Evolutionary conservation across 495 filamentous ascomycete species (phyloP).

Genomic region (Saxispiralis lemnorum): DNA sequence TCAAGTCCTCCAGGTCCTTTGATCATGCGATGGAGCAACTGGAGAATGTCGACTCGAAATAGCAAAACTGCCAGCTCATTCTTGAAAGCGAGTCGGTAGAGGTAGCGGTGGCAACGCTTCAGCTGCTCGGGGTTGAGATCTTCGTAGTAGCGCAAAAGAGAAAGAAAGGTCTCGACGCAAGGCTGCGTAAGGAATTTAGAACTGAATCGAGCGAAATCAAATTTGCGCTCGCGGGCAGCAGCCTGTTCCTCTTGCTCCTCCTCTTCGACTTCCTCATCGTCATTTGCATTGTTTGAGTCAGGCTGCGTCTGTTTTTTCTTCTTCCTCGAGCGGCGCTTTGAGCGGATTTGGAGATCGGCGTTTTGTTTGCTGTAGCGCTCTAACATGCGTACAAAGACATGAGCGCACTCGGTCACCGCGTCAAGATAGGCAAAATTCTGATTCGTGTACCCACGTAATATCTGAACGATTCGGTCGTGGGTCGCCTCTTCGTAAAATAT

Average conservation of each 20-base stretch:
- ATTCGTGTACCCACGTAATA: slow-evolving; percentile 69
- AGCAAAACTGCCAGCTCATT: slow-evolving; percentile 75
- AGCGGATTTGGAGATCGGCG: slow-evolving; percentile 77
- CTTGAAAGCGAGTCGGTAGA: slow-evolving; percentile 90
- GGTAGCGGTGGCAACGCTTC: slow-evolving; percentile 86
- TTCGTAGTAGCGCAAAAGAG: slow-evolving; percentile 59
- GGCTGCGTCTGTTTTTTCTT: slow-evolving; percentile 43
- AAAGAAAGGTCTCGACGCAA: slow-evolving; percentile 76
- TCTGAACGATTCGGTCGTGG: slow-evolving; percentile 65
- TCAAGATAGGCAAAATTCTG: slow-evolving; percentile 90
- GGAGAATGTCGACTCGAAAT: slow-evolving; percentile 77
- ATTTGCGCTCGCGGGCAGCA: slow-evolving; percentile 65
- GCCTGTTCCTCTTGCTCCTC: slow-evolving; percentile 47
- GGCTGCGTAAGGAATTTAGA: slow-evolving; percentile 64
- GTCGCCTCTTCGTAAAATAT: slow-evolving; percentile 97
- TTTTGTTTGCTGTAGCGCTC: slow-evolving; percentile 92
- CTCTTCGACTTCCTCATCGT: slow-evolving; percentile 50
- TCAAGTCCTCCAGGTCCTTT: slow-evolving; percentile 73
- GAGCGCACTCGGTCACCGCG: slow-evolving; percentile 73
- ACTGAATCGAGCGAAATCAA: slow-evolving; percentile 77
- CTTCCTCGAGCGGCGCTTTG: slow-evolving; percentile 45
- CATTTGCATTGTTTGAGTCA: slow-evolving; percentile 17
- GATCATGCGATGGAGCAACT: slow-evolving; percentile 76
- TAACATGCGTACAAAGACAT: slow-evolving; percentile 81
- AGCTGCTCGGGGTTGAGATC: slow-evolving; percentile 69